Base-by-base conservation (phyloP, 2,329 filamentous ascomycete genomes). In the Diaporthe australafricana region DNA sequence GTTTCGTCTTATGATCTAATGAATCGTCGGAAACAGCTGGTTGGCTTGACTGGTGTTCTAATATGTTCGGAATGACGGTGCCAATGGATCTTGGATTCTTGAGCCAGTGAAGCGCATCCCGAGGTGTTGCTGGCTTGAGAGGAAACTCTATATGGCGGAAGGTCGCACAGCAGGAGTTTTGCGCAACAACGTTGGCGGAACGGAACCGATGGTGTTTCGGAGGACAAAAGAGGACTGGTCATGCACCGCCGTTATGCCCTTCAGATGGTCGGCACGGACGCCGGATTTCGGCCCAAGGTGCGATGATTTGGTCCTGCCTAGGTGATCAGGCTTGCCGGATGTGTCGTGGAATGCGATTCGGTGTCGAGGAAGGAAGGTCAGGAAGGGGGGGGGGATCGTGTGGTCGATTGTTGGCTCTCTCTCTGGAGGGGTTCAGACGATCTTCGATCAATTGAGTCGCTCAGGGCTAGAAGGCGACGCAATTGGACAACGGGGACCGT, bases 111-210 rank as follows among this genome's bases (percentile, higher is more conserved):
- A 57, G 65, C 52, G 65, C 65, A 57, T 62, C 27, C 55, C 27
- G 52, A 55, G 48, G 17, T 40, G 22, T 38, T 57, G 48, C 40
- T 66, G 45, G 55, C 22, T 20, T 38, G 35, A 40, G 25, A 70
- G 25, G 47, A 71, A 57, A 56, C 52, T 40, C 40, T 45, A 53
- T 71, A 30, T 47, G 70, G 65, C 45, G 45, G 22, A 47, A 53
- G 70, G 70, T 72, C 56, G 38, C 38, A 69, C 70, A 27, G 56
- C 70, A 72, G 70, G 56, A 69, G 63, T 47, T 69, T 62, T 56
- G 69, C 57, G 45, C 48, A 45, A 65, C 69, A 67, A 47, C 35
- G 48, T 25, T 53, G 52, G 63, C 63, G 63, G 47, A 55, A 47
- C 17, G 35, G 32, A 63, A 47, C 57, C 70, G 63, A 62, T 27